Percentiles rank a stretch among this genome's conserved stretches.
Evolutionary conservation across 1,284 basidiomycete genomes (phyloP).

Genomic region (Ustilago cynodontis): DNA sequence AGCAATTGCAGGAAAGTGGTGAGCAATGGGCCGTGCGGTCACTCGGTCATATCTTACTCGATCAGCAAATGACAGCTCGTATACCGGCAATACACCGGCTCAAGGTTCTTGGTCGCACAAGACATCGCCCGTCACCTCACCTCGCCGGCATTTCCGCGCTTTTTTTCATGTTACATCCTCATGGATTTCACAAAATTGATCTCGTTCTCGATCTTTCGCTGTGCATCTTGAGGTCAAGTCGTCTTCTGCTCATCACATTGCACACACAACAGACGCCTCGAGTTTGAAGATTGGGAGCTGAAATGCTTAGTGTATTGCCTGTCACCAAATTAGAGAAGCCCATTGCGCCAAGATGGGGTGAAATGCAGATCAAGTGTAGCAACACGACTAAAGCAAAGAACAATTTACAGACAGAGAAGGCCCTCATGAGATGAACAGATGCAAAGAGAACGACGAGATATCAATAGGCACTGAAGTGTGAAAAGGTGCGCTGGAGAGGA

Average conservation of each 20-base stretch:
- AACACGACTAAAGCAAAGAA: constrained; percentile 2
- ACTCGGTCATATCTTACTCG: constrained; percentile 1
- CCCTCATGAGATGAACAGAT: constrained; percentile 27
- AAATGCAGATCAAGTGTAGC: not conserved
- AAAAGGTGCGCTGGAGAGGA: not conserved
- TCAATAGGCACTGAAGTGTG: constrained; percentile 5
- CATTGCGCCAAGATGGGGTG: constrained; percentile 34
- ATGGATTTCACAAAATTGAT: not conserved
- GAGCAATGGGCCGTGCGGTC: not conserved
- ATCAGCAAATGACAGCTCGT: not conserved
- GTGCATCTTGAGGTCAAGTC: not conserved
- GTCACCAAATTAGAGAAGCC: not conserved
- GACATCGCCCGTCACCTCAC: not conserved
- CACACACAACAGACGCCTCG: not conserved
- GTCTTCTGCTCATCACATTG: not conserved
- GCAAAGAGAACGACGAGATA: constrained; percentile 20
- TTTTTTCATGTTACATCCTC: not conserved
- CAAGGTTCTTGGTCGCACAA: too few relatives aligned
- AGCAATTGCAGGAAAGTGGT: not conserved
- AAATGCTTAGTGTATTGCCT: constrained; percentile 2
- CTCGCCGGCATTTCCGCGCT: not conserved
- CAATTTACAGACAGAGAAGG: constrained; percentile 28
- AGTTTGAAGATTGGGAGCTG: not conserved
- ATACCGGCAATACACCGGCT: constrained; percentile 3
- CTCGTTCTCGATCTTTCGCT: not conserved